Evolutionary conservation across 192 early-diverging fungal genomes (phyloP).

Genomic region (Geranomyces variabilis): DNA sequence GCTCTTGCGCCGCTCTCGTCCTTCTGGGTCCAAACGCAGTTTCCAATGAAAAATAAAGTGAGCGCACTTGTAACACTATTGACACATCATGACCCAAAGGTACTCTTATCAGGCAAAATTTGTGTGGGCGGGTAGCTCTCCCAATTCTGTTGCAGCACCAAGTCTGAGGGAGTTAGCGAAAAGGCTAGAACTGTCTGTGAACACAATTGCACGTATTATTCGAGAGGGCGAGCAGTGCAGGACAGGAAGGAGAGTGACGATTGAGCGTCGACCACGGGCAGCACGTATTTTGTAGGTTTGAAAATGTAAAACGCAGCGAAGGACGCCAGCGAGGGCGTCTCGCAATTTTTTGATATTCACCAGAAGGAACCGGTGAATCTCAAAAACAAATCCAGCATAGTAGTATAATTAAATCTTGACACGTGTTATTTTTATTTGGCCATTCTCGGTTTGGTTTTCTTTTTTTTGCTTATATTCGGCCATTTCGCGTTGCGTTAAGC

Average conservation of each 20-base stretch:
- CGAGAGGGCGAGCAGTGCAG: slow-evolving; percentile 20
- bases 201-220: slow-evolving; percentile 20
- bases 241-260: slow-evolving; percentile 12
- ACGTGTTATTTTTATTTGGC: too few relatives aligned
- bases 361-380: too few relatives aligned
- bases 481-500: too few relatives aligned
- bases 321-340: too few relatives aligned
- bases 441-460: too few relatives aligned
- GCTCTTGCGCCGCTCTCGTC: too few relatives aligned
- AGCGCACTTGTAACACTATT: slow-evolving; percentile 12
- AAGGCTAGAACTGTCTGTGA: slow-evolving; percentile 17
- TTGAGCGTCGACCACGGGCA: slow-evolving; percentile 15
- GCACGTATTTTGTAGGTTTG: neutral
- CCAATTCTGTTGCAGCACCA: neutral
- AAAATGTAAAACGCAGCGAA: too few relatives aligned
- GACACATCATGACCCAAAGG: slow-evolving; percentile 15
- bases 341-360: too few relatives aligned
- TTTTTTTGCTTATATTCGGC: too few relatives aligned
- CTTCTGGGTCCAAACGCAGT: neutral
- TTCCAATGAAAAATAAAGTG: neutral
- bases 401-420: too few relatives aligned
- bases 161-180: slow-evolving; percentile 9
- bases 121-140: slow-evolving; percentile 9
- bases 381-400: too few relatives aligned
- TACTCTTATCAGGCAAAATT: slow-evolving; percentile 14